phyloP scores from a whole-genome alignment of 2,329 filamentous ascomycete genomes.

The Colletotrichum nymphaeae region DNA sequence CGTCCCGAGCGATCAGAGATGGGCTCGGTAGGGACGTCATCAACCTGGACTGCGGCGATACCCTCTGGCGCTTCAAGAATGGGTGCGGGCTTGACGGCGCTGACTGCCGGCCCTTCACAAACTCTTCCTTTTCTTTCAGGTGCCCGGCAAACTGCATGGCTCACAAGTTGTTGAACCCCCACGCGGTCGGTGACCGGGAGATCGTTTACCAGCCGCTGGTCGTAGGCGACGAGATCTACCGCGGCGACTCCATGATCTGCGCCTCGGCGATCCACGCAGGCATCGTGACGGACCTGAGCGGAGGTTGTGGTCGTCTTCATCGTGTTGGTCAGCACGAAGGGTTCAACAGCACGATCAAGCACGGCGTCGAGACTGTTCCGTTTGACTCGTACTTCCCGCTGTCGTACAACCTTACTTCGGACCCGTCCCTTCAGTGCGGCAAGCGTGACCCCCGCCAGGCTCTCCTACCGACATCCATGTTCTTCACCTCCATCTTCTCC shows the following conservation, averaged over 20 bases:
- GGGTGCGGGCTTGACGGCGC: constrained; percentile 79
- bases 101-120: constrained; percentile 79
- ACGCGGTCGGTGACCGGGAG: constrained; percentile 78
- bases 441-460: constrained; percentile 86
- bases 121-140: constrained; percentile 76
- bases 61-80: constrained; percentile 31
- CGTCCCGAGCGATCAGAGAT: constrained; percentile 20
- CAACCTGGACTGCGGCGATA: constrained; percentile 25
- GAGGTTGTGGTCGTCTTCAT: constrained; percentile 85
- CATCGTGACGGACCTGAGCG: constrained; percentile 75
- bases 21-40: constrained; percentile 1
- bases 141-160: constrained; percentile 79
- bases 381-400: constrained; percentile 94
- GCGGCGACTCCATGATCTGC: constrained; percentile 91
- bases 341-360: constrained; percentile 71
- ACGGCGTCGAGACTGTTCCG: constrained; percentile 79
- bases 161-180: constrained; percentile 74
- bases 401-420: constrained; percentile 80
- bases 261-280: constrained; percentile 87
- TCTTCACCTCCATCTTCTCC: constrained; percentile 81
- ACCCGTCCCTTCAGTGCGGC: constrained; percentile 66
- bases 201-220: constrained; percentile 74
- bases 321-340: constrained; percentile 75
- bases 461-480: constrained; percentile 83
- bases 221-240: constrained; percentile 80